Evolutionary conservation across 1,139 yeast genomes (phyloP), one percentile per base, ranked within the genome.

Genomic region (Blastobotrys arbuscula): DNA sequence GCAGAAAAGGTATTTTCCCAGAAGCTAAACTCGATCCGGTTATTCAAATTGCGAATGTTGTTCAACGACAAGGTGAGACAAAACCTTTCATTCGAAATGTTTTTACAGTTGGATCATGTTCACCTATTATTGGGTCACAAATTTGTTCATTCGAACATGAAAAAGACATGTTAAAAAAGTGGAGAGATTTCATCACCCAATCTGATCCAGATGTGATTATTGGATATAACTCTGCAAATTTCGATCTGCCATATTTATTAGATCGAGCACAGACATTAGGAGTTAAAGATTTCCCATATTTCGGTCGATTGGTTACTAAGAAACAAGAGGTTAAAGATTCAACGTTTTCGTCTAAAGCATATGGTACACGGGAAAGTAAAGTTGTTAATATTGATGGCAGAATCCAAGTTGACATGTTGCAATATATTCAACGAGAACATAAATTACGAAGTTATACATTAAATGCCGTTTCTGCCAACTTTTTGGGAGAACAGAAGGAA

Each of bases 131-230:
- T 26, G 98, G 98, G 1, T 85, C 96, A 1, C 92, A 90, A 59
- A 86, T 90, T 33, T 81, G 82, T 61, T 87, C 87, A 45, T 82
- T 81, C 65, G 72, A 77, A 44, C 78, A 77, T 12, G 98, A 94
- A 66, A 77, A 75, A 39, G 94, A 87, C 34, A 84, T 94, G 95
- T 71, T 94, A 47, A 69, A 77, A 69, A 78, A 75, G 44, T 94
- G 98, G 98, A 77, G 79, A 55, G 86, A 88, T 39, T 94, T 94
- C 61, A 77, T 94, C 8, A 81, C 79, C 10, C 77, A 82, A 54
- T 84, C 80, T 1, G 99, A 94, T 66, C 96, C 99, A 0, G 99
- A 94, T 69, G 95, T 94, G 45, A 85, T 94, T 40, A 92, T 94
- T 60, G 99, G 99, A 45, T 94, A 92, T 67, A 94, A 94, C 64